These are phyloP conservation scores for Apiospora kogelbergensis DNA, from an alignment of 2,329 filamentous ascomycete genomes.

Conservation along the genomic window DNA sequence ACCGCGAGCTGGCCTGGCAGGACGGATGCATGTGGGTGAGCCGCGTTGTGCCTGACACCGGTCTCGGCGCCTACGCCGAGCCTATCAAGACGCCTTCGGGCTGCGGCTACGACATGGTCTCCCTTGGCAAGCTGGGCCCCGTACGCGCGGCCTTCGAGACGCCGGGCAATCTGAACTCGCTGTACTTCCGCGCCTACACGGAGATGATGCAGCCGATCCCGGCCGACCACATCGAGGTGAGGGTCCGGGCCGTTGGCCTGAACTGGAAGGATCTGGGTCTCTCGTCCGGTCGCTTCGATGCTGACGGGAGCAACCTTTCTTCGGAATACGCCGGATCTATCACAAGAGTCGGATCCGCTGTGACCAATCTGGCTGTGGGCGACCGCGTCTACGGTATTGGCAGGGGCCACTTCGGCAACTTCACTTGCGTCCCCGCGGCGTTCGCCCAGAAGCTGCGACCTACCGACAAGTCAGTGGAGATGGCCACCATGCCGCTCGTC, in stretches of 20 bases:
- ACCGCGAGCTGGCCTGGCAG: slow-evolving; percentile 30
- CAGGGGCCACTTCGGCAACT: slow-evolving; percentile 24
- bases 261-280: slow-evolving; percentile 28
- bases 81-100: slow-evolving; percentile 10
- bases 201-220: slow-evolving; percentile 20
- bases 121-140: slow-evolving; percentile 19
- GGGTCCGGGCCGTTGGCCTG: slow-evolving; percentile 27
- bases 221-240: slow-evolving; percentile 25
- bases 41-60: slow-evolving; percentile 24
- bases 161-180: slow-evolving; percentile 26
- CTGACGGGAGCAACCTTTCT: slow-evolving; percentile 17
- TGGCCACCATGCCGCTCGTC: slow-evolving; percentile 25
- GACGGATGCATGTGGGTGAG: slow-evolving; percentile 30
- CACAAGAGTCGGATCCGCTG: slow-evolving; percentile 17
- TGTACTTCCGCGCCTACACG: slow-evolving; percentile 26
- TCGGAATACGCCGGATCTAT: slow-evolving; percentile 22
- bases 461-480: slow-evolving; percentile 16
- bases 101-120: slow-evolving; percentile 7
- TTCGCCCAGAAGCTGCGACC: slow-evolving; percentile 22
- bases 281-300: slow-evolving; percentile 23
- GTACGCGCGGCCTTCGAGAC: slow-evolving; percentile 27
- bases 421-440: slow-evolving; percentile 21
- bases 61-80: slow-evolving; percentile 18
- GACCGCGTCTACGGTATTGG: slow-evolving; percentile 27
- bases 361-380: slow-evolving; percentile 18